These are phyloP conservation scores for Phytopythium chamaehyphon DNA, from an alignment of 352 stramenopile species.

Conservation along the genomic window DNA sequence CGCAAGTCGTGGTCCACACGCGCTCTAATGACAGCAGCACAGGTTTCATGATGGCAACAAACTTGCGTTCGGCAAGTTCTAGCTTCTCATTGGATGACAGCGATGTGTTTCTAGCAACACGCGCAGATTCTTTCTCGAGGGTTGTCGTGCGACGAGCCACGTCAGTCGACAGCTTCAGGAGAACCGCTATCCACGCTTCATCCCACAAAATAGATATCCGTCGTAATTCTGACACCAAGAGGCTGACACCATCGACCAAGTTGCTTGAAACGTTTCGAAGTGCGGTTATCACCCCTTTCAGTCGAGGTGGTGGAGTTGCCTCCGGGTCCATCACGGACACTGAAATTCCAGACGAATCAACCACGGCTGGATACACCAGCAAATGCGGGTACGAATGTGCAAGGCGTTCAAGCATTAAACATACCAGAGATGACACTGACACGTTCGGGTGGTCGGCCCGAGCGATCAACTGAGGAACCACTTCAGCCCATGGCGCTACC, in stretches of 20 bases:
- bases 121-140: conserved; percentile 68
- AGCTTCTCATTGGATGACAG: conserved; percentile 59
- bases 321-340: conserved; percentile 2
- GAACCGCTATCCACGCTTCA: conserved; percentile 65
- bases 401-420: conserved; percentile 58
- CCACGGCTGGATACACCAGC: conserved; percentile 74
- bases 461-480: conserved; percentile 75
- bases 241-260: conserved; percentile 48
- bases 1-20: conserved; percentile 64
- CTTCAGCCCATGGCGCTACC: conserved; percentile 50
- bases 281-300: conserved; percentile 33
- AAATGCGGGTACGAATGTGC: conserved; percentile 53
- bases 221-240: conserved; percentile 69
- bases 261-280: conserved; percentile 31
- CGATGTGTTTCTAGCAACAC: conserved; percentile 66
- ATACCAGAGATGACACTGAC: conserved; percentile 45
- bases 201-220: conserved; percentile 83
- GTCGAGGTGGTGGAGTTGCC: conserved; percentile 16
- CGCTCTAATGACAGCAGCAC: conserved; percentile 63
- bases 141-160: conserved; percentile 61
- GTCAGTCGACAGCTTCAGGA: conserved; percentile 74
- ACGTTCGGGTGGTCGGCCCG: conserved; percentile 51
- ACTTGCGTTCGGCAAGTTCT: conserved; percentile 60
- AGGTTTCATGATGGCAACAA: conserved; percentile 82
- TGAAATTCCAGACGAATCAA: conserved; percentile 39